These are phyloP conservation scores for Pseudogymnoascus verrucosus DNA, from an alignment of 2,329 filamentous ascomycete genomes.

Conservation along the genomic window DNA sequence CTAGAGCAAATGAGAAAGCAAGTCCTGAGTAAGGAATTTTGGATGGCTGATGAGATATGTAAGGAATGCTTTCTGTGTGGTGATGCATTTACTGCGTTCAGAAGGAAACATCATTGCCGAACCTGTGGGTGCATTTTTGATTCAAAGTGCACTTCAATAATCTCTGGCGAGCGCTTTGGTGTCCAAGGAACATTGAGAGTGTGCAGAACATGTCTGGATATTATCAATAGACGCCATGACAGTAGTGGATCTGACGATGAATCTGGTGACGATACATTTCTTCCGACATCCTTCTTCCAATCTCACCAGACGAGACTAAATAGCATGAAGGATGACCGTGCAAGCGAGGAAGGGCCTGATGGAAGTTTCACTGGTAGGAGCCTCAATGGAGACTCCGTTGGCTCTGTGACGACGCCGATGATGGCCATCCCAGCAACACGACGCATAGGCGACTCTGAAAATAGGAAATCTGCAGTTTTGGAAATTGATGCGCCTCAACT, in stretches of 20 bases:
- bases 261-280: slow-evolving; percentile 67
- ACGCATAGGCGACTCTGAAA: slow-evolving; percentile 63
- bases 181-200: slow-evolving; percentile 78
- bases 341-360: slow-evolving; percentile 28
- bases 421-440: slow-evolving; percentile 63
- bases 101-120: slow-evolving; percentile 93
- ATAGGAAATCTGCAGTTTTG: slow-evolving; percentile 77
- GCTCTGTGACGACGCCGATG: slow-evolving; percentile 57
- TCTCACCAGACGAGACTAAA: slow-evolving; percentile 41
- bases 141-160: slow-evolving; percentile 88
- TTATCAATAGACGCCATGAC: slow-evolving; percentile 85
- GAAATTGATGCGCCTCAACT: slow-evolving; percentile 82
- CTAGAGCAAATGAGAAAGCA: slow-evolving; percentile 72
- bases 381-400: slow-evolving; percentile 32
- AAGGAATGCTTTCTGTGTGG: slow-evolving; percentile 95
- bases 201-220: slow-evolving; percentile 84
- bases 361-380: slow-evolving; percentile 5
- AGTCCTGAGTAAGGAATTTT: slow-evolving; percentile 89
- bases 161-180: slow-evolving; percentile 79
- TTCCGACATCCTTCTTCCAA: slow-evolving; percentile 54
- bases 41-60: slow-evolving; percentile 98
- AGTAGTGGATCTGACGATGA: slow-evolving; percentile 73
- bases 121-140: slow-evolving; percentile 98
- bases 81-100: slow-evolving; percentile 83
- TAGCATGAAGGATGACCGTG: slow-evolving; percentile 30